Evolutionary conservation across 208 protist genomes (phyloP).

Genomic region (Leishmania aethiopica): DNA sequence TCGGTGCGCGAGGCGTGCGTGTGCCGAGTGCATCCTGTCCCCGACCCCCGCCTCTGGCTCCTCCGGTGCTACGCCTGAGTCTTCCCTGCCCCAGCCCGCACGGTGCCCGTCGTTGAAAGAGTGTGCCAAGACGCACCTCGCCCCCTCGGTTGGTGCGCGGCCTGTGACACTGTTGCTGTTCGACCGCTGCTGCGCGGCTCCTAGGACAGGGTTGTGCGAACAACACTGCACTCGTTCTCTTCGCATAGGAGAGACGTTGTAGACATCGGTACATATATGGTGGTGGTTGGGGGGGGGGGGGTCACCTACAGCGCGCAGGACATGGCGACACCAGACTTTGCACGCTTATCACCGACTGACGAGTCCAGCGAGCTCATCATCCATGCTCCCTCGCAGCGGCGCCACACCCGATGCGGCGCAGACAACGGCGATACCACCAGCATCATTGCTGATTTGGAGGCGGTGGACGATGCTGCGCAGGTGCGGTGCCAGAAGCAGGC

Average conservation of each 20-base stretch:
- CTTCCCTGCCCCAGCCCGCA: neutral
- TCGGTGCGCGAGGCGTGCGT: neutral
- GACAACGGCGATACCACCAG: neutral
- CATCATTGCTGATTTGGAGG: neutral
- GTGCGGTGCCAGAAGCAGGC: slow-evolving; percentile 7
- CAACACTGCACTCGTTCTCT: neutral
- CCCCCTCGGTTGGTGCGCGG: neutral
- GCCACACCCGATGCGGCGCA: neutral
- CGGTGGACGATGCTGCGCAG: slow-evolving; percentile 12
- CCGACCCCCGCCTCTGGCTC: neutral
- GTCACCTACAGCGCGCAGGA: neutral
- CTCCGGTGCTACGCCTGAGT: neutral
- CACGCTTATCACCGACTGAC: neutral
- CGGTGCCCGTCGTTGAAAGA: neutral
- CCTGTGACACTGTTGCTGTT: neutral
- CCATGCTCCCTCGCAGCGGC: neutral
- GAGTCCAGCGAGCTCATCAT: neutral
- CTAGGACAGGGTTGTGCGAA: neutral
- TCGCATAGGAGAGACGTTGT: neutral
- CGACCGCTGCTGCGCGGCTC: neutral
- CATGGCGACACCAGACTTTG: neutral
- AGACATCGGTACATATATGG: neutral
- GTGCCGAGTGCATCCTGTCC: neutral
- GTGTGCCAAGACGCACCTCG: neutral
- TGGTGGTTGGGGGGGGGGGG: too few species aligned